Conservation (phyloP, 768 basidiomycete genomes). For the Exsudoporus frostii region DNA sequence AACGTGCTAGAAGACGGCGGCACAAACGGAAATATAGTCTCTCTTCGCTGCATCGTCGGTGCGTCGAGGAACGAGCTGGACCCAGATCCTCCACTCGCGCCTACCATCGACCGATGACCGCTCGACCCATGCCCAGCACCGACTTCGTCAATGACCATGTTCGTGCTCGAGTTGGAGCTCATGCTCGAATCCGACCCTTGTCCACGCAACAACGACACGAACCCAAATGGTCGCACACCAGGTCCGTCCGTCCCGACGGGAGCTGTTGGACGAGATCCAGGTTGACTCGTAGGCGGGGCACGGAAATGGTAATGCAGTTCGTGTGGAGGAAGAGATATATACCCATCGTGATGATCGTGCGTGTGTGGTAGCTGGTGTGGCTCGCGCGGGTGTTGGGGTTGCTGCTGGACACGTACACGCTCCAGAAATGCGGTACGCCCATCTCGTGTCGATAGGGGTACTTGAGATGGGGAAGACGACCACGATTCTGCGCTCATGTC, state of each 20-base stretch:
- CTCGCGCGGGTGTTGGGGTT: conserved; percentile 7
- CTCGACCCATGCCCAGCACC: neutral
- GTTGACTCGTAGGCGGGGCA: conserved; percentile 6
- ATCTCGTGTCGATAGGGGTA: conserved; percentile 1
- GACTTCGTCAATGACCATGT: conserved; percentile 13
- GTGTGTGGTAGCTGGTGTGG: neutral
- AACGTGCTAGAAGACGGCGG: conserved; percentile 11
- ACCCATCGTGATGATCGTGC: conserved; percentile 4
- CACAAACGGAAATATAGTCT: conserved; percentile 6
- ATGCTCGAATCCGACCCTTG: conserved; percentile 19
- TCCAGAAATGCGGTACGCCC: conserved; percentile 7
- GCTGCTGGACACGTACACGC: conserved; percentile 16
- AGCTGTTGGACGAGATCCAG: conserved; percentile 8
- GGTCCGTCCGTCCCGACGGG: conserved; percentile 8
- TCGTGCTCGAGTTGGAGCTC: conserved; percentile 10
- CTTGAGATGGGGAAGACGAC: conserved; percentile 3
- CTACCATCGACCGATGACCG: conserved; percentile 7
- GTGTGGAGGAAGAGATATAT: neutral
- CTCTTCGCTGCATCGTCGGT: conserved; percentile 10
- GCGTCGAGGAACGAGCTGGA: conserved; percentile 11
- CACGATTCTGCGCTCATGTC: conserved; percentile 1
- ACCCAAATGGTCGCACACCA: conserved; percentile 12
- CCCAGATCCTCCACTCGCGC: neutral
- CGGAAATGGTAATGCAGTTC: conserved; percentile 7
- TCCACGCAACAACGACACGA: conserved; percentile 10